These are phyloP conservation scores for Dichotomocladium elegans DNA, from an alignment of 371 early-diverging fungal genomes.

Conservation along the genomic window DNA sequence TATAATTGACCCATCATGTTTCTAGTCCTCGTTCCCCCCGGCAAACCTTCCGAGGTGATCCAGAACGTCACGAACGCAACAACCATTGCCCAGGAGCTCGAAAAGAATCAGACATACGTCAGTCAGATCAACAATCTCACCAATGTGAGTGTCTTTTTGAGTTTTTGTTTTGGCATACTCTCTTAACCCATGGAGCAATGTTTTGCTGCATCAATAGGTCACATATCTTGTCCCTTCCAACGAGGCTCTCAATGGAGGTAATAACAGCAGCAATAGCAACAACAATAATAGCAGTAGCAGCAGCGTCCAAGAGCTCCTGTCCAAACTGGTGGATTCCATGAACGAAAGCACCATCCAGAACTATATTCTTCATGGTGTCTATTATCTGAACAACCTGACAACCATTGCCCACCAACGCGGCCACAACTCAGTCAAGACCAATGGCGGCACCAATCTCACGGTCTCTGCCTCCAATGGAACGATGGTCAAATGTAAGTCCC, in stretches of 20 bases:
- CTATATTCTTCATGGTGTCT: slow-evolving; percentile 40
- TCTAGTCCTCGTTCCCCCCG: slow-evolving; percentile 35
- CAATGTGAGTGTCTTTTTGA: slow-evolving; percentile 20
- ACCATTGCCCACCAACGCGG: slow-evolving; percentile 8
- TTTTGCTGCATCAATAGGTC: slow-evolving; percentile 24
- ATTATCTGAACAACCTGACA: slow-evolving; percentile 34
- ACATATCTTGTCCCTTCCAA: slow-evolving; percentile 33
- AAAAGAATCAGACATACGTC: background rate
- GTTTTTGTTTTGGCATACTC: background rate
- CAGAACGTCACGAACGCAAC: slow-evolving; percentile 11
- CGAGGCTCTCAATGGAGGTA: slow-evolving; percentile 5
- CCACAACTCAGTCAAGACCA: slow-evolving; percentile 5
- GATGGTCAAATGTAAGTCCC: too few relatives aligned
- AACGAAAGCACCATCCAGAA: too few relatives aligned
- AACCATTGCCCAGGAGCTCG: slow-evolving; percentile 8
- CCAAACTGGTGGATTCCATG: too few relatives aligned
- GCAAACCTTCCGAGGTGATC: slow-evolving; percentile 14
- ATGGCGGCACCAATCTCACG: slow-evolving; percentile 8
- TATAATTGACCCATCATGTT: background rate
- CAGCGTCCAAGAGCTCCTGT: too few relatives aligned
- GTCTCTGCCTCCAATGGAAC: too few relatives aligned
- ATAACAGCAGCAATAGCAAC: background rate
- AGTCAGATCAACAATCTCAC: slow-evolving; percentile 12
- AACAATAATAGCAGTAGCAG: too few relatives aligned
- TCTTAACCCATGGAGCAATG: background rate